Evolutionary conservation across 805 yeast species (phyloP), one percentile per base, ranked within the genome.

Genomic region (Jamesozyma jinghongensis): DNA sequence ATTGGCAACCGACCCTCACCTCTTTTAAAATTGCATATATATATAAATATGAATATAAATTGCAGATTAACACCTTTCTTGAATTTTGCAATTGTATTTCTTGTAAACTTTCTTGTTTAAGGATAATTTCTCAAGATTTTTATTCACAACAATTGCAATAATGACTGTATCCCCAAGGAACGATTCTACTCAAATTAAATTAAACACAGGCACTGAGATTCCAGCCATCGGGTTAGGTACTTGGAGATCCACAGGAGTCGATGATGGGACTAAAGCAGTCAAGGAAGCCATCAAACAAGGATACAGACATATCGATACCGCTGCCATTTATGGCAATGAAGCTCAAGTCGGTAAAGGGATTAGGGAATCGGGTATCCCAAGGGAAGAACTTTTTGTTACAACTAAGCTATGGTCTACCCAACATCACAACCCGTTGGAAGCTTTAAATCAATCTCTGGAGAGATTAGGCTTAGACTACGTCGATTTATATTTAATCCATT

Each of bases 221-320:
- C 90, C 90, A 32, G 71, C 68, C 10, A 66, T 84, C 33, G 88
- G 85, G 3, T 71, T 82, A 38, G 92, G 94, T 35, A 81, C 92
- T 26, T 83, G 85, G 81, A 65, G 65, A 56, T 74, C 81, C 27
- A 57, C 73, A 18, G 70, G 69, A 25, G 71, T 68, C 14, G 70
- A 71, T 28, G 77, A 70, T 13, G 85, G 76, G 29, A 65, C 67
- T 52, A 62, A 67, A 20, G 73, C 90, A 29, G 85, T 79, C 35
- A 58, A 65, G 36, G 54, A 68, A 27, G 94, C 94, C 7, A 56
- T 80, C 44, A 62, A 79, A 48, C 54, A 58, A 28, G 90, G 90
- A 25, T 81, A 81, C 65, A 71, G 76, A 49, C 94, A 84, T 59
- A 79, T 85, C 48, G 94, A 84, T 61, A 75, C 85, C 18, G 92